A percentile compares a stretch with the other conserved stretches of the same genome.
These are phyloP conservation scores for Aspergillus bridgeri DNA, from an alignment of 495 filamentous ascomycete genomes.

Conservation along the genomic window DNA sequence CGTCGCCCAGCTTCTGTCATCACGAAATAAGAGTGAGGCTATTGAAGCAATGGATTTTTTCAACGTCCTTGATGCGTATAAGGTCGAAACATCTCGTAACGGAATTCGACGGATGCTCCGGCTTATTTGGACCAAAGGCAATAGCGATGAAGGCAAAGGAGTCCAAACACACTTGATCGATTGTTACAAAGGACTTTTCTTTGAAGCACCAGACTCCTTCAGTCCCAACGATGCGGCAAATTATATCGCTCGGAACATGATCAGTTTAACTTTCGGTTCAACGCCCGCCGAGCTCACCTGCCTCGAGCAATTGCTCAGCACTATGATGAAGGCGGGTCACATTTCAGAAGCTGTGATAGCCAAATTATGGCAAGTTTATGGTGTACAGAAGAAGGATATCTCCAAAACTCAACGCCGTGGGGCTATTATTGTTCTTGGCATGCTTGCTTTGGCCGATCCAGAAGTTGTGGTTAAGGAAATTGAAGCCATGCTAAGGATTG, in stretches of 20 bases:
- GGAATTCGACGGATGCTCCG: conserved; percentile 94
- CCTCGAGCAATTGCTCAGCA: conserved; percentile 87
- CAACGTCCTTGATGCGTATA: conserved; percentile 89
- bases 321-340: conserved; percentile 93
- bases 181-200: conserved; percentile 93
- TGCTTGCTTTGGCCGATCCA: conserved; percentile 90
- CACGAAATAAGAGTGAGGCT: conserved; percentile 95
- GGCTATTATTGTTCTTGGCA: conserved; percentile 93
- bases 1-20: conserved; percentile 82
- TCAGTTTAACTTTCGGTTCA: conserved; percentile 92
- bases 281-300: conserved; percentile 93
- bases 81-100: conserved; percentile 81
- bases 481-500: conserved; percentile 88
- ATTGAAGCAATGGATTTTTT: conserved; percentile 99
- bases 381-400: conserved; percentile 88
- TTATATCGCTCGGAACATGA: conserved; percentile 97
- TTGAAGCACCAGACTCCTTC: conserved; percentile 86
- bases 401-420: conserved; percentile 88
- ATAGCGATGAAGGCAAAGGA: conserved; percentile 97
- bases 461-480: conserved; percentile 92
- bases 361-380: conserved; percentile 97
- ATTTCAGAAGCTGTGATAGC: conserved; percentile 81
- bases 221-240: conserved; percentile 87
- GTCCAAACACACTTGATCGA: conserved; percentile 97
- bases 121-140: conserved; percentile 98